These are phyloP conservation scores for Sisymbrium altissimum DNA, from an alignment of 345 rosid species.

Conservation along the genomic window DNA sequence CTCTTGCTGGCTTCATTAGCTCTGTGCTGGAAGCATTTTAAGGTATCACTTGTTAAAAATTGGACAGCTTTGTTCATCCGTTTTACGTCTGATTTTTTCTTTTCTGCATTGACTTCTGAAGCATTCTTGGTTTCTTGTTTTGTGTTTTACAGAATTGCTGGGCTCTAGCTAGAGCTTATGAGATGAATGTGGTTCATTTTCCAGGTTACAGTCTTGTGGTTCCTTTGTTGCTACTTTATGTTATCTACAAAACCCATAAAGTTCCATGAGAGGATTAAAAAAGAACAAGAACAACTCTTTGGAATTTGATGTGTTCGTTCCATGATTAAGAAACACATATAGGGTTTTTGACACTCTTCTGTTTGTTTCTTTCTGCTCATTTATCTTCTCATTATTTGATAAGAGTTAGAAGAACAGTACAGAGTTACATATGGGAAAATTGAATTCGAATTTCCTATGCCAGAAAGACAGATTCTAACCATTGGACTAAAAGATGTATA, in stretches of 20 bases:
- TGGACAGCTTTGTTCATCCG: background rate
- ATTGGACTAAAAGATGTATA: too few species aligned
- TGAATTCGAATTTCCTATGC: too few species aligned
- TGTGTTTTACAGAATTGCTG: conserved; percentile 59
- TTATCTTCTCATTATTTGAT: too few species aligned
- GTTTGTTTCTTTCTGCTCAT: too few species aligned
- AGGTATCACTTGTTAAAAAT: conserved; percentile 39
- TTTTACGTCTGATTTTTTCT: background rate
- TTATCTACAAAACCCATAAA: conserved; percentile 45
- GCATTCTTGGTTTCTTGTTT: background rate
- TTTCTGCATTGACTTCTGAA: background rate
- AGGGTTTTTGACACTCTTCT: too few species aligned
- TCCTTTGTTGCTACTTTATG: conserved; percentile 57
- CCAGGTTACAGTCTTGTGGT: conserved; percentile 64
- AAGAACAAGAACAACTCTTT: background rate
- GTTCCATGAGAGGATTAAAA: conserved; percentile 21
- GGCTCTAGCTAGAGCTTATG: conserved; percentile 69
- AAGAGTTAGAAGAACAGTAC: too few species aligned
- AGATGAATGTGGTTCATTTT: conserved; percentile 78
- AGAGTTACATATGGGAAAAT: too few species aligned
- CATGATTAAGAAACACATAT: too few species aligned
- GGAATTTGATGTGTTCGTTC: background rate
- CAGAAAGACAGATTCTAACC: too few species aligned
- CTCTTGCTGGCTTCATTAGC: conserved; percentile 57
- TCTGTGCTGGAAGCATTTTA: conserved; percentile 74